These are phyloP conservation scores for Kwoniella pini DNA, from an alignment of 768 basidiomycete species.

Conservation along the genomic window DNA sequence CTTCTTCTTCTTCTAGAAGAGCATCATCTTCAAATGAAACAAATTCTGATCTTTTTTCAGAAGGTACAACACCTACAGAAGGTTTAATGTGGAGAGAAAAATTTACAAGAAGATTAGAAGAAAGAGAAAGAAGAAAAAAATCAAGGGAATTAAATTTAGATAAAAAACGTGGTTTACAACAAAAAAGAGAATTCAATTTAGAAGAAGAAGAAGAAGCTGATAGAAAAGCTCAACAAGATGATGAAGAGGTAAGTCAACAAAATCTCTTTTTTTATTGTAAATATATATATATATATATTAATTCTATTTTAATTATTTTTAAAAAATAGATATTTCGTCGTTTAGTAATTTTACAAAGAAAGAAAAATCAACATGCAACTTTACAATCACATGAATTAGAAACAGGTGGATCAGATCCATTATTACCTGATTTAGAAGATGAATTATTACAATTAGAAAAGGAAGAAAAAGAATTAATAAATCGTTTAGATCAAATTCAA, in stretches of 20 bases:
- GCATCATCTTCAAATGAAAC: neutral
- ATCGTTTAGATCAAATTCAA: neutral
- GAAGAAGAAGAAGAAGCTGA: slow-evolving; percentile 43
- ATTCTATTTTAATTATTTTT: too few relatives aligned
- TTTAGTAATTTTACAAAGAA: slow-evolving; percentile 36
- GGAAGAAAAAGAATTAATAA: slow-evolving; percentile 16
- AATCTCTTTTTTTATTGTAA: too few relatives aligned
- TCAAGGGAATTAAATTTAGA: slow-evolving; percentile 28
- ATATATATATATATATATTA: too few relatives aligned
- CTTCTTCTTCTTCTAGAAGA: too few relatives aligned
- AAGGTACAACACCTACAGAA: slow-evolving; percentile 40
- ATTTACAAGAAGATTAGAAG: slow-evolving; percentile 33
- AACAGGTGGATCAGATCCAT: slow-evolving; percentile 36
- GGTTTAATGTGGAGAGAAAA: slow-evolving; percentile 39
- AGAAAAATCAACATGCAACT: slow-evolving; percentile 25
- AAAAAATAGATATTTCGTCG: slow-evolving; percentile 39
- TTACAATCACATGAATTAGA: slow-evolving; percentile 35
- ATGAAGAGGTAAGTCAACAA: slow-evolving; percentile 41
- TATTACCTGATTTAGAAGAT: slow-evolving; percentile 40
- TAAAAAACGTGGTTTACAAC: slow-evolving; percentile 17
- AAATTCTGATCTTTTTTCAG: slow-evolving; percentile 19
- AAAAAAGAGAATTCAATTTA: neutral
- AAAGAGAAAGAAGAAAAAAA: slow-evolving; percentile 30
- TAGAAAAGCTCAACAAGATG: slow-evolving; percentile 42
- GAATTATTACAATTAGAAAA: slow-evolving; percentile 6